Percentiles rank a stretch among this genome's conserved stretches.
Conservation (phyloP, 768 basidiomycete species). For the Suillus clintonianus region DNA sequence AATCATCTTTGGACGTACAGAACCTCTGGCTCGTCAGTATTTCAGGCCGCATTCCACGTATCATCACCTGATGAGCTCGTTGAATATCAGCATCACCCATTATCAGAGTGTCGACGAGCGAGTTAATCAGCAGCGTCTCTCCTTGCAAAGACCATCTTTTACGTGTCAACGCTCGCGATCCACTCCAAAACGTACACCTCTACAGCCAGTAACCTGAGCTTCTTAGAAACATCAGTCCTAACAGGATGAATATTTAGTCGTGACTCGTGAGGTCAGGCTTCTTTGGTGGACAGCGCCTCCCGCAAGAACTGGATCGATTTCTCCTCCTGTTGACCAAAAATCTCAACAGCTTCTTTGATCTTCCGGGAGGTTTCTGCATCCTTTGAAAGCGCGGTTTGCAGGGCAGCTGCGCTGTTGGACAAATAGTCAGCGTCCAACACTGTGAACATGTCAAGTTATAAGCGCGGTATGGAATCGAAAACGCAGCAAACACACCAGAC, state of each 20-base stretch:
- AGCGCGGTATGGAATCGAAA: not conserved
- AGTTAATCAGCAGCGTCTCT: slow-evolving; percentile 33
- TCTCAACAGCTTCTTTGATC: slow-evolving; percentile 44
- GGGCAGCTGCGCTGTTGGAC: slow-evolving; percentile 31
- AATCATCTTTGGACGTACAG: not conserved
- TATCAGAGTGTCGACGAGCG: slow-evolving; percentile 35
- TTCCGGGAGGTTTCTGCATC: slow-evolving; percentile 45
- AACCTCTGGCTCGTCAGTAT: slow-evolving; percentile 2
- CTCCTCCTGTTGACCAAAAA: slow-evolving; percentile 46
- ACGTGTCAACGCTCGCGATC: too few relatives aligned
- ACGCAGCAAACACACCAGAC: not conserved
- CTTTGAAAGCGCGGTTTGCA: slow-evolving; percentile 37
- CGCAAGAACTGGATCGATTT: slow-evolving; percentile 37
- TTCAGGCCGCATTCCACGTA: slow-evolving; percentile 35
- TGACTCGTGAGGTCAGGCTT: not conserved
- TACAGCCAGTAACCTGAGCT: too few relatives aligned
- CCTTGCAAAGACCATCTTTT: too few relatives aligned
- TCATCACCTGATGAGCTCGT: slow-evolving; percentile 28
- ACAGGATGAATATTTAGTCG: not conserved
- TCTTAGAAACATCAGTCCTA: too few relatives aligned
- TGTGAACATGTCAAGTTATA: not conserved
- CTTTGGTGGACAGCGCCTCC: not conserved
- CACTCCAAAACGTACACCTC: too few relatives aligned
- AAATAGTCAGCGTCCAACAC: slow-evolving; percentile 35
- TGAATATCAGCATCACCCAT: slow-evolving; percentile 22